Percentiles rank a stretch among this genome's conserved stretches.
phyloP scores from a whole-genome alignment of 495 filamentous ascomycete species.

The Barbatosphaeria neglecta region DNA sequence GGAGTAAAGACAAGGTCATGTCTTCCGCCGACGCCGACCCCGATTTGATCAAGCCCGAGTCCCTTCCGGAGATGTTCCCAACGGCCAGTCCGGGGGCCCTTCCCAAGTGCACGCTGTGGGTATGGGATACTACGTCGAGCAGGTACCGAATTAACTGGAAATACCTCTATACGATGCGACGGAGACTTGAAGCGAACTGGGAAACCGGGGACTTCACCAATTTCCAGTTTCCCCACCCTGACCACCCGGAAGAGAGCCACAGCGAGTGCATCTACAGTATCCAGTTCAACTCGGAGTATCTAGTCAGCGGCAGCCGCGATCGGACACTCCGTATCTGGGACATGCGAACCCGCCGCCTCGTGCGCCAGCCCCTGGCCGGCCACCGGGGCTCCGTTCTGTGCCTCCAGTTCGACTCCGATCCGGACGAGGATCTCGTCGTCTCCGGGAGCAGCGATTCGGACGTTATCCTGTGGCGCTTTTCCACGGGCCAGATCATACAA shows the following conservation, averaged over 20 bases:
- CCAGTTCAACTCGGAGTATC: constrained; percentile 70
- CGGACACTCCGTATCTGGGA: constrained; percentile 85
- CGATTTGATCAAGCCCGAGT: background rate
- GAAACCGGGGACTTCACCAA: constrained; percentile 65
- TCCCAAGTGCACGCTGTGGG: constrained; percentile 27
- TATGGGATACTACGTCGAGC: constrained; percentile 25
- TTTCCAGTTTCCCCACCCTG: constrained; percentile 81
- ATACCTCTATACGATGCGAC: constrained; percentile 79
- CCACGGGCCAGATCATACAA: constrained; percentile 70
- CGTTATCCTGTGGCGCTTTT: constrained; percentile 88
- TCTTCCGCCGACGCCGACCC: background rate
- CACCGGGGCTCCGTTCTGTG: constrained; percentile 85
- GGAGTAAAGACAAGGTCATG: constrained; percentile 19
- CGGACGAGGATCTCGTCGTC: constrained; percentile 81
- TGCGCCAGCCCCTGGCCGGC: constrained; percentile 56
- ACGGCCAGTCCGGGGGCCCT: constrained; percentile 6
- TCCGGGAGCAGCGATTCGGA: constrained; percentile 86
- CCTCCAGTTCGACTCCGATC: constrained; percentile 89
- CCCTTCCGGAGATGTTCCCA: constrained; percentile 13
- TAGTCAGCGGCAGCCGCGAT: constrained; percentile 91
- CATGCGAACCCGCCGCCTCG: constrained; percentile 64
- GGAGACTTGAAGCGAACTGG: constrained; percentile 85
- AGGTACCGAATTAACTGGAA: constrained; percentile 62
- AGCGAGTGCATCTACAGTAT: constrained; percentile 91
- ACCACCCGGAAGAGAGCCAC: constrained; percentile 72